Percentiles rank a stretch among this genome's conserved stretches.
These are phyloP conservation scores for Corchorus olitorius DNA, from an alignment of 345 rosid species.

Conservation along the genomic window DNA sequence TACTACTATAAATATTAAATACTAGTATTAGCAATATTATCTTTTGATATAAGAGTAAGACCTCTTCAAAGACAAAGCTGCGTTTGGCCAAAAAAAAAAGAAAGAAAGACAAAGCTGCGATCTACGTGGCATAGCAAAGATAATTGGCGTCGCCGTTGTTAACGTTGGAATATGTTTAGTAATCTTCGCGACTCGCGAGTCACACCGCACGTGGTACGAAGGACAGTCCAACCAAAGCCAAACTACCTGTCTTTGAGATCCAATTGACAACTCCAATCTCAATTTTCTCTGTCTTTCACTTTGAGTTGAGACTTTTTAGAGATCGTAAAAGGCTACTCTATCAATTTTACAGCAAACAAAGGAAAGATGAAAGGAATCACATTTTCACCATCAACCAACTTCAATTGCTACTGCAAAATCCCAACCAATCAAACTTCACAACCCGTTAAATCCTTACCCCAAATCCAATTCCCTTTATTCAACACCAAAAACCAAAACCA, in stretches of 20 bases:
- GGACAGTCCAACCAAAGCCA: not conserved
- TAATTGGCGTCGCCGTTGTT: too few relatives aligned
- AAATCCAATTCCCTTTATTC: slow-evolving; percentile 18
- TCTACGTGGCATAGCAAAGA: too few relatives aligned
- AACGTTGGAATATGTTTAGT: too few relatives aligned
- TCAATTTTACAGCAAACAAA: not conserved
- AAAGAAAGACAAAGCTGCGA: too few relatives aligned
- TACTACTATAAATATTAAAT: too few relatives aligned
- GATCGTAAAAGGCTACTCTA: not conserved
- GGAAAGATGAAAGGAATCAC: slow-evolving; percentile 38
- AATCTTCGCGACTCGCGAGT: too few relatives aligned
- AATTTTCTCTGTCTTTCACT: not conserved
- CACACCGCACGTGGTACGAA: too few relatives aligned
- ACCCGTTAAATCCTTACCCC: slow-evolving; percentile 24
- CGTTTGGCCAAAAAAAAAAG: too few relatives aligned
- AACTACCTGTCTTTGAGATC: not conserved
- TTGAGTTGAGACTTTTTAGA: not conserved
- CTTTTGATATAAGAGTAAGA: too few relatives aligned
- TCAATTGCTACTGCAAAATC: slow-evolving; percentile 12
- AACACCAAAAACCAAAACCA: not conserved
- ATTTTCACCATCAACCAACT: slow-evolving; percentile 33
- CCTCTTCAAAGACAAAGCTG: too few relatives aligned
- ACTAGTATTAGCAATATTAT: too few relatives aligned
- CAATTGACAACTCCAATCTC: not conserved
- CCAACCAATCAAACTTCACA: slow-evolving; percentile 23